A percentile compares a stretch with the other conserved stretches of the same genome.
Conservation (phyloP, 192 early-diverging fungal species). For the Chytriomyces sp. region DNA sequence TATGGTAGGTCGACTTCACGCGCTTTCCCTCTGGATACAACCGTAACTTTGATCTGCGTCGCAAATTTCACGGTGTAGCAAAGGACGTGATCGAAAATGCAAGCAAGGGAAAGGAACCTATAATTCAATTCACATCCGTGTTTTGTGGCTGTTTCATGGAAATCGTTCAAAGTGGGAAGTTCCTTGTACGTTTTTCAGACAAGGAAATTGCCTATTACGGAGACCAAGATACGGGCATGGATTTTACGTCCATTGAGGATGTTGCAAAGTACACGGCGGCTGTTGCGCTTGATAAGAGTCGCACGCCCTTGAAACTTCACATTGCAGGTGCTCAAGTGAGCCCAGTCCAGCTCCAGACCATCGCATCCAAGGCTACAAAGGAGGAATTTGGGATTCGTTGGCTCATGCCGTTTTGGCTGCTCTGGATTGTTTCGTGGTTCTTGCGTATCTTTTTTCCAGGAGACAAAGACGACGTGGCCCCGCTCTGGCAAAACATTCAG, state of each 20-base stretch:
- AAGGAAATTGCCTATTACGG: neutral
- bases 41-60: constrained; percentile 2
- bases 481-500: neutral
- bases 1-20: constrained; percentile 7
- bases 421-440: neutral
- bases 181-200: neutral
- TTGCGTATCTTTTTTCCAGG: neutral
- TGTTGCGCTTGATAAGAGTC: neutral
- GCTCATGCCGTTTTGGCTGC: neutral
- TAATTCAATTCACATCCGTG: neutral
- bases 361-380: neutral
- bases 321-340: neutral
- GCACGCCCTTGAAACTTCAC: neutral
- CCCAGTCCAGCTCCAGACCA: neutral
- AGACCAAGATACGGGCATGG: neutral
- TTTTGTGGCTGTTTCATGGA: neutral
- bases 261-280: neutral
- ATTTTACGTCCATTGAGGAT: neutral
- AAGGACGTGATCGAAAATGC: neutral
- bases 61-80: neutral
- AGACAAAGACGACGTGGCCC: neutral
- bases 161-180: neutral
- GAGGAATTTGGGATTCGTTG: neutral
- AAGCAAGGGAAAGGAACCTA: neutral
- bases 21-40: neutral